Conservation (phyloP, 805 yeast genomes). For the Ascoidea rubescens region DNA sequence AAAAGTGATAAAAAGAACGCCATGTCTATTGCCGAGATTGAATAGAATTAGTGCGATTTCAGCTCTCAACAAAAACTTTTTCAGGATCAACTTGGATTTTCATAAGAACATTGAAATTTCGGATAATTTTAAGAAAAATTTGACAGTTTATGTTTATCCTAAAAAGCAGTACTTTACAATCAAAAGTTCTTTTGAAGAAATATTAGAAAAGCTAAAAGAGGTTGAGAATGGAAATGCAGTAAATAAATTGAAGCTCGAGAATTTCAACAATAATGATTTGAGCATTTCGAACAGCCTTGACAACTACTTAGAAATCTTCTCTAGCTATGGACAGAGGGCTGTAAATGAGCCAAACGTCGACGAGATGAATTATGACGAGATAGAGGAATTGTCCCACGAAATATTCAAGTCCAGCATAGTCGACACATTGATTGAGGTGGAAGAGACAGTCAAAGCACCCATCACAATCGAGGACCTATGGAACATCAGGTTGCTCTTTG, state of each 20-base stretch:
- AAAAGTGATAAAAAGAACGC: slow-evolving; percentile 28
- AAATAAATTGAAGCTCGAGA: slow-evolving; percentile 1
- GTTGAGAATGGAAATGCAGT: slow-evolving; percentile 2
- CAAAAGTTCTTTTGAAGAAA: slow-evolving; percentile 6
- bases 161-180: slow-evolving; percentile 24
- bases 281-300: no score
- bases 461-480: slow-evolving; percentile 38
- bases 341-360: slow-evolving; percentile 10
- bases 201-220: slow-evolving; percentile 2
- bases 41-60: slow-evolving; percentile 32
- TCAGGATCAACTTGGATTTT: slow-evolving; percentile 35
- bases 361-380: slow-evolving; percentile 8
- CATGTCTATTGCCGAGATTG: slow-evolving; percentile 56
- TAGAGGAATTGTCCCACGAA: slow-evolving; percentile 11
- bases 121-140: slow-evolving; percentile 26
- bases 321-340: not conserved
- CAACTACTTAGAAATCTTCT: not conserved
- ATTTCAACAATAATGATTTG: not conserved
- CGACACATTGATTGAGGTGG: slow-evolving; percentile 43
- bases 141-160: slow-evolving; percentile 39
- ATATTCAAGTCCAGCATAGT: slow-evolving; percentile 28
- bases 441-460: slow-evolving; percentile 27
- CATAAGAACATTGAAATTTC: slow-evolving; percentile 20
- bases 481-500: slow-evolving; percentile 48
- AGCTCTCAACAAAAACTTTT: slow-evolving; percentile 34